Base-by-base conservation (phyloP, 495 filamentous ascomycete species). In the Penicillium pancosmium region DNA sequence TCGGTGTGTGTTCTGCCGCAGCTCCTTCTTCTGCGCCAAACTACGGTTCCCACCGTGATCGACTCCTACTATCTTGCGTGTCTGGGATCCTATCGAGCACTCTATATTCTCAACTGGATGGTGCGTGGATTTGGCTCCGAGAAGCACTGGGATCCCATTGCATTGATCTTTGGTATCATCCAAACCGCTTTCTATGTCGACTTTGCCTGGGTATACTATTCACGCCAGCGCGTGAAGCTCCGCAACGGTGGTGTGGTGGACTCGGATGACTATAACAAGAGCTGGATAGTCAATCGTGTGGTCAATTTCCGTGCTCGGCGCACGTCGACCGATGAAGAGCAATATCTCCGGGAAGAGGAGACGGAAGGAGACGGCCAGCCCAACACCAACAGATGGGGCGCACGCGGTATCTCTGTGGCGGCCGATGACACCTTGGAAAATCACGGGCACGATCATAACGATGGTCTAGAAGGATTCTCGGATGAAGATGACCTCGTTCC, bases 201-300 rank as follows among this genome's bases (percentile, higher is more conserved):
- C 71, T 98, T 98, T 69, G 91, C 89, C 23, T 97, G 93, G 92
- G 91, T 98, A 1, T 98, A 98, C 78, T 97, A 89, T 77, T 88
- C 88, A 4, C 82, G 94, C 36, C 95, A 98, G 76, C 84, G 91
- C 35, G 93, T 98, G 65, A 97, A 97, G 84, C 87, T 98, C 5
- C 83, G 94, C 46, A 87, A 88, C 58, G 93, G 93, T 56, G 92
- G 91, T 4, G 82, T 98, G 16, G 91, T 98, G n/a, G 94, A 98
- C 67, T 87, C 86, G 6, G 93, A 97, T 46, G 94, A 98, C 70
- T 81, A 93, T 53, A 79, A 86, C 35, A 85, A 88, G 48, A 90
- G 92, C 54, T 97, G 92, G 82, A 76, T 98, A 16, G 72, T 79
- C 48, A 83, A 72, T 56, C 78, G 74, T 52, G 75, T 79, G 38